Conservation (phyloP, 1,139 yeast species). For the Blastobotrys proliferans region DNA sequence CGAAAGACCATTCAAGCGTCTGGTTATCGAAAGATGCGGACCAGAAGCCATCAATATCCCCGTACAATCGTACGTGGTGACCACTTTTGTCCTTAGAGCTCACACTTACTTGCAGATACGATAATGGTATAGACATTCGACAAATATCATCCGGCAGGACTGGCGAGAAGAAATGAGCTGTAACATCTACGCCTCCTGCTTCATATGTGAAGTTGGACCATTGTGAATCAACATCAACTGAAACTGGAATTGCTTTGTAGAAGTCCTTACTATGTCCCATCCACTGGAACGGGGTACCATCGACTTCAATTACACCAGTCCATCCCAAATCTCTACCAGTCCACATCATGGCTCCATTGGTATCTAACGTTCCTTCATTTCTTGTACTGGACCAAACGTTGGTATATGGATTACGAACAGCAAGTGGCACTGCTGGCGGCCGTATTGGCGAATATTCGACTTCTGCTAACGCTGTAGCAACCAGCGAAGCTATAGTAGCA, state of each 20-base stretch:
- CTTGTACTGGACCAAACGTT: slow-evolving; percentile 8
- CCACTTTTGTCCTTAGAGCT: neutral
- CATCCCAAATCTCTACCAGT: slow-evolving; percentile 8
- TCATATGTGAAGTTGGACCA: slow-evolving; percentile 8
- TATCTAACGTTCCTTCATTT: slow-evolving; percentile 4
- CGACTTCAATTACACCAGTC: slow-evolving; percentile 9
- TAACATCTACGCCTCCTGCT: slow-evolving; percentile 3
- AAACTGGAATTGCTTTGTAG: neutral
- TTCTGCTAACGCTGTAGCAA: no score
- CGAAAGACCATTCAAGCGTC: neutral
- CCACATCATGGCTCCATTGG: slow-evolving; percentile 11
- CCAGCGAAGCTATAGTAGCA: no score
- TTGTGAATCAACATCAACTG: slow-evolving; percentile 8
- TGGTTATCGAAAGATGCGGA: neutral
- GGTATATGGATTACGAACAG: slow-evolving; percentile 12
- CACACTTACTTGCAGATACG: slow-evolving; percentile 5
- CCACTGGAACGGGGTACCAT: slow-evolving; percentile 6
- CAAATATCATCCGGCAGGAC: slow-evolving; percentile 5
- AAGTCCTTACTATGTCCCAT: slow-evolving; percentile 2
- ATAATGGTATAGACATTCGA: slow-evolving; percentile 8
- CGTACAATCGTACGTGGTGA: slow-evolving; percentile 5
- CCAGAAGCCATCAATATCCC: slow-evolving; percentile 10
- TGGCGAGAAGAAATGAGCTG: slow-evolving; percentile 9
- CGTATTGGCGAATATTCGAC: slow-evolving; percentile 9
- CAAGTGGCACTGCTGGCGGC: slow-evolving; percentile 13